Conservation (phyloP, 257 asterid species). For the Phtheirospermum japonicum region DNA sequence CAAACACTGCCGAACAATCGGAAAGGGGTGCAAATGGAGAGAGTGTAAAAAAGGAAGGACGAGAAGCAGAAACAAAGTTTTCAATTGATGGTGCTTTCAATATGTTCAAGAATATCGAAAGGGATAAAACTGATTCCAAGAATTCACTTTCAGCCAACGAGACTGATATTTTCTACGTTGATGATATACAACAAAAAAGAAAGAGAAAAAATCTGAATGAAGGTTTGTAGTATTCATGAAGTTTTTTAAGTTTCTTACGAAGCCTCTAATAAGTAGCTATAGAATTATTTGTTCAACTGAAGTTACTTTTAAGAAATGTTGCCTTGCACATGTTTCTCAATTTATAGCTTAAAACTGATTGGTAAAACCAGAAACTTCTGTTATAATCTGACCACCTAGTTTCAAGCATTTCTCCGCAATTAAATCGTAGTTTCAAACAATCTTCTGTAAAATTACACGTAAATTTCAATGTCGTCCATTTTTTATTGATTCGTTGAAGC, state of each 20-base stretch:
- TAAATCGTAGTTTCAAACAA: background rate
- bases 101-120: slow-evolving; percentile 49
- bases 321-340: slow-evolving; percentile 9
- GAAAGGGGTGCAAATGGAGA: slow-evolving; percentile 28
- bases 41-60: slow-evolving; percentile 26
- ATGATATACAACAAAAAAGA: slow-evolving; percentile 28
- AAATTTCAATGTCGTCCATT: too few relatives aligned
- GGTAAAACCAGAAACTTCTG: too few relatives aligned
- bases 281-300: background rate
- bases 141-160: slow-evolving; percentile 23
- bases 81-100: slow-evolving; percentile 48
- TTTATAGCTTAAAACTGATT: too few relatives aligned
- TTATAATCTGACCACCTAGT: too few relatives aligned
- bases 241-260: background rate
- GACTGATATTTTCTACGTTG: slow-evolving; percentile 19
- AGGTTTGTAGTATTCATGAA: slow-evolving; percentile 33
- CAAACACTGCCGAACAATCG: slow-evolving; percentile 26
- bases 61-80: slow-evolving; percentile 30
- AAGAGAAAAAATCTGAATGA: slow-evolving; percentile 45
- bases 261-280: background rate
- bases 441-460: too few relatives aligned
- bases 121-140: slow-evolving; percentile 18
- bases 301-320: background rate
- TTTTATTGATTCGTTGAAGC: too few relatives aligned
- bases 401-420: background rate